phyloP scores from a whole-genome alignment of 306 rosid species.

The Comarum palustre region DNA sequence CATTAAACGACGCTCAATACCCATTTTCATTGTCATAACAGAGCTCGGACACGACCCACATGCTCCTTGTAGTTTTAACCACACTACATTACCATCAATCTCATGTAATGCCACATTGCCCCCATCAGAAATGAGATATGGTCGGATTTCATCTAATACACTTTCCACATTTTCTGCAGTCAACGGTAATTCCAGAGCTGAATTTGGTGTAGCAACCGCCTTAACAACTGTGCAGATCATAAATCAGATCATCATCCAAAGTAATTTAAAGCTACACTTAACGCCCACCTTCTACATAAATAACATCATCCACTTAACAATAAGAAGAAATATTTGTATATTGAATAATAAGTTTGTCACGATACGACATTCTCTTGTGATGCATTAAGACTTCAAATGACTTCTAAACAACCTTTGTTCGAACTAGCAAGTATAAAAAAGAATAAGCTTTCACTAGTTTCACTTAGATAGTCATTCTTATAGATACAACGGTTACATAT shows the following conservation, averaged over 20 bases:
- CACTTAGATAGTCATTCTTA: neutral
- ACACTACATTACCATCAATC: conserved; percentile 82
- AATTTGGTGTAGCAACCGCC: conserved; percentile 73
- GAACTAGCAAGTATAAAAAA: neutral
- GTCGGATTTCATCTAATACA: conserved; percentile 21
- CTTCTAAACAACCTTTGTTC: neutral
- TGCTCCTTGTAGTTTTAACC: conserved; percentile 96
- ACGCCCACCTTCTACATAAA: neutral
- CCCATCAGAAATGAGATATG: conserved; percentile 24
- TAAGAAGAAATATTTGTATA: neutral
- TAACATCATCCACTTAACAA: neutral
- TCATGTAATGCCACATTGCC: conserved; percentile 72
- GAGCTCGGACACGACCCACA: conserved; percentile 97
- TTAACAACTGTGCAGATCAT: conserved; percentile 45
- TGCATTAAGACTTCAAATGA: neutral
- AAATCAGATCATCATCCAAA: neutral
- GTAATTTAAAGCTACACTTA: neutral
- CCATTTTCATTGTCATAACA: conserved; percentile 92
- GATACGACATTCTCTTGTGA: neutral
- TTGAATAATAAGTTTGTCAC: neutral
- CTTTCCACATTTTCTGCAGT: conserved; percentile 77
- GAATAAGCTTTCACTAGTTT: neutral
- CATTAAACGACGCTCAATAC: conserved; percentile 88
- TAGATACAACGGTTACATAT: neutral
- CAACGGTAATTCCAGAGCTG: conserved; percentile 73